Percentiles rank a stretch among this genome's conserved stretches.
phyloP scores from a whole-genome alignment of 306 rosid genomes.

The Casuarina equisetifolia region DNA sequence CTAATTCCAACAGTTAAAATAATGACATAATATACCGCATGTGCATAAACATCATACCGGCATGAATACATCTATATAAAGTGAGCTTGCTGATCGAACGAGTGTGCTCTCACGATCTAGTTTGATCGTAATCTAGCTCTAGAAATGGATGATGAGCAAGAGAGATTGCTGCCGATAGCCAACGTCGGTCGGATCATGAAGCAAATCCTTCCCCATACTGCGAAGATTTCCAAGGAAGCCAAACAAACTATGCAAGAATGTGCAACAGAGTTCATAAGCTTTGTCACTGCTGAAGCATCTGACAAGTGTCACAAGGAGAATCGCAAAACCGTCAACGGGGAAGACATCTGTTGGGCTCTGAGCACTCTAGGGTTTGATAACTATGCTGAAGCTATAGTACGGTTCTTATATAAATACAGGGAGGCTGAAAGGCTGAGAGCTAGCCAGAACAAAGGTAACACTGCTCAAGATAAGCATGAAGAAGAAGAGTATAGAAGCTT shows the following conservation, averaged over 20 bases:
- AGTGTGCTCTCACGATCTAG: not conserved
- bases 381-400: slow-evolving; percentile 56
- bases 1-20: too few species aligned
- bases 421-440: slow-evolving; percentile 49
- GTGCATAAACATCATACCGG: not conserved
- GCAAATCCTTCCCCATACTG: slow-evolving; percentile 57
- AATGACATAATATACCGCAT: too few species aligned
- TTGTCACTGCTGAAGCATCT: slow-evolving; percentile 77
- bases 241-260: slow-evolving; percentile 82
- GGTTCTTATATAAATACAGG: slow-evolving; percentile 57
- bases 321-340: slow-evolving; percentile 84
- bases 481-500: slow-evolving; percentile 1
- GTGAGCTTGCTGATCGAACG: not conserved
- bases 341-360: slow-evolving; percentile 89
- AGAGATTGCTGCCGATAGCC: slow-evolving; percentile 63
- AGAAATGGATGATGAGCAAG: slow-evolving; percentile 62
- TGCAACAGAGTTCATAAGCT: slow-evolving; percentile 84
- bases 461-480: not conserved
- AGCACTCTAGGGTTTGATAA: slow-evolving; percentile 76
- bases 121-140: not conserved
- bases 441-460: slow-evolving; percentile 24
- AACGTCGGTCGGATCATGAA: slow-evolving; percentile 86
- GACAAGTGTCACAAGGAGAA: slow-evolving; percentile 92
- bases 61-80: not conserved
- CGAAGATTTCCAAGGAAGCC: slow-evolving; percentile 77